Conservation (phyloP, 345 rosid genomes). For the Eucalyptus grandis region DNA sequence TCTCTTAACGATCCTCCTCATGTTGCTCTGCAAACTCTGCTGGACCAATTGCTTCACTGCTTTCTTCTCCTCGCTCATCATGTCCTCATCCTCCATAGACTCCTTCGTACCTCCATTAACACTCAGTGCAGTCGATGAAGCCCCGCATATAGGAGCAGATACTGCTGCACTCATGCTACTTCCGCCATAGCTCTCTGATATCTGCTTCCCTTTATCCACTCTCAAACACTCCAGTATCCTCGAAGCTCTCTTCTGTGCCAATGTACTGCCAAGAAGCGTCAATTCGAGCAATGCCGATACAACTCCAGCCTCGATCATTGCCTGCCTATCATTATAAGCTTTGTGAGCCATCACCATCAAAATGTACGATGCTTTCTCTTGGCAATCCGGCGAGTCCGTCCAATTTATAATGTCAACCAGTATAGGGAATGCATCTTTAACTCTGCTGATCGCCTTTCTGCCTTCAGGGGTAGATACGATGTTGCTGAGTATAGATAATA, state of each 20-base stretch:
- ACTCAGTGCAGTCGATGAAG: constrained; percentile 32
- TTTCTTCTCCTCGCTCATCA: constrained; percentile 89
- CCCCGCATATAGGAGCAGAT: constrained; percentile 83
- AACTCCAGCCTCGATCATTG: constrained; percentile 90
- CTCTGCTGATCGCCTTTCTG: constrained; percentile 51
- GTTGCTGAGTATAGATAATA: constrained; percentile 79
- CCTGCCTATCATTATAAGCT: constrained; percentile 70
- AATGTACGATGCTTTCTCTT: constrained; percentile 78
- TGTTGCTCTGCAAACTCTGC: constrained; percentile 88
- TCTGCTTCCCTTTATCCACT: constrained; percentile 87
- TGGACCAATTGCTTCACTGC: constrained; percentile 83
- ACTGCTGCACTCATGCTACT: constrained; percentile 46
- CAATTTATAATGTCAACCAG: constrained; percentile 85
- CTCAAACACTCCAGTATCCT: constrained; percentile 77
- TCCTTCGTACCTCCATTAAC: constrained; percentile 24
- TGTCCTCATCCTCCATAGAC: constrained; percentile 39
- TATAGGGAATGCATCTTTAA: constrained; percentile 51
- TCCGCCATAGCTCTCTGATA: constrained; percentile 41
- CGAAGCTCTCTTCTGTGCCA: constrained; percentile 94
- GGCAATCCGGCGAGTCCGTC: constrained; percentile 89
- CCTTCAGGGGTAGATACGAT: constrained; percentile 72
- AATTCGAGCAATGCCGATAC: constrained; percentile 75
- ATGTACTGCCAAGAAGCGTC: constrained; percentile 79
- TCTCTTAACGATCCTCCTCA: constrained; percentile 85
- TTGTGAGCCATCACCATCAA: constrained; percentile 96